These are phyloP conservation scores for Fusarium newnesense DNA, from an alignment of 2,329 filamentous ascomycete genomes.

Conservation along the genomic window DNA sequence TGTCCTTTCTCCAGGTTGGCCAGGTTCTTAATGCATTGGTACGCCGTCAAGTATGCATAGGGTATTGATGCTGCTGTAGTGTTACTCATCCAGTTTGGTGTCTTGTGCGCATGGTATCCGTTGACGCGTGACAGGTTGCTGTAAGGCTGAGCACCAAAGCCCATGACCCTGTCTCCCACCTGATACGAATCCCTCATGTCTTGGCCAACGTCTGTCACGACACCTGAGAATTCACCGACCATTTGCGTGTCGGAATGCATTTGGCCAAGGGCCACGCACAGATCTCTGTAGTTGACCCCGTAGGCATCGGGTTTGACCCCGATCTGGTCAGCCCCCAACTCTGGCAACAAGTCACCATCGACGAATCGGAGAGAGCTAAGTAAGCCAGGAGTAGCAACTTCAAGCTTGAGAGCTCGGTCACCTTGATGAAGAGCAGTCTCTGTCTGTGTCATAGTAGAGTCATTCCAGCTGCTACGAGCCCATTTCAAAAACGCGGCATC, in stretches of 20 bases:
- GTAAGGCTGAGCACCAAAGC: conserved; percentile 5
- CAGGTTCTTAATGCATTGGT: conserved; percentile 1
- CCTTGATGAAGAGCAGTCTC: background rate
- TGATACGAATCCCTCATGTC: background rate
- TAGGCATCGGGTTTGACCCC: background rate
- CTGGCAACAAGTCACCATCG: background rate
- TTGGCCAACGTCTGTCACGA: background rate
- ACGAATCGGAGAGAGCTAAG: background rate
- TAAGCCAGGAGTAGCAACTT: background rate
- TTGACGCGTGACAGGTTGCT: conserved; percentile 3
- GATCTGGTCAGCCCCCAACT: background rate
- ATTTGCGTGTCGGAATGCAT: background rate
- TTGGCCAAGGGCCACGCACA: background rate
- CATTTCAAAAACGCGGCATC: conserved; percentile 5
- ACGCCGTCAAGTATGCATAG: background rate
- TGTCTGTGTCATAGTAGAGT: background rate
- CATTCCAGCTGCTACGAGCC: background rate
- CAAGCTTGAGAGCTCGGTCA: background rate
- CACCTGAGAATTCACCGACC: background rate
- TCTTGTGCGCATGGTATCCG: background rate
- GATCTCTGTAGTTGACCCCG: background rate
- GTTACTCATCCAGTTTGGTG: background rate
- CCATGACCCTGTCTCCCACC: conserved; percentile 5
- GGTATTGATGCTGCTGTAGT: background rate
- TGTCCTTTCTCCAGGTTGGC: background rate